Base-by-base conservation (phyloP, 2,329 filamentous ascomycete genomes). In the Neofusicoccum sp. region DNA sequence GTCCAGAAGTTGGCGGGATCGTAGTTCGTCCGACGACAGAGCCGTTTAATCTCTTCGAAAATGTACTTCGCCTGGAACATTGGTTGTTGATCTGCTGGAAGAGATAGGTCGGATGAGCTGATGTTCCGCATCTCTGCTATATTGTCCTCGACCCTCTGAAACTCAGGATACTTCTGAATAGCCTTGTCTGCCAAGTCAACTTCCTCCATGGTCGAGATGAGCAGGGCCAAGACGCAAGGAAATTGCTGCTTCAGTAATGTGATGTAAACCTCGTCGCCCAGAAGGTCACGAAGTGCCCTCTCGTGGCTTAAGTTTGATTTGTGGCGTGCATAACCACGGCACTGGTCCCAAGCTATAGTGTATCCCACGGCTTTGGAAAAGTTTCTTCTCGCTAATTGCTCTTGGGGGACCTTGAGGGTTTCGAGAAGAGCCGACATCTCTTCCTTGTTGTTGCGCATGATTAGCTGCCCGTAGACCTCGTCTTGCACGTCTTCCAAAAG, bases 291-390 rank as follows among this genome's bases (percentile, higher is more conserved):
- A 3, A 97, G 78, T 5, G 57, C 36, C 6, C 8, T 49, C 68
- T 93, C 89, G 3, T 86, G 86, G 51, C 81, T 85, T 7, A 79
- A 73, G 14, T 79, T 73, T 47, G 73, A 76, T 57, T 80, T 72
- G 59, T 71, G 67, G 6, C 71, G 66, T 47, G 67, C 66, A 16
- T 60, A 69, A 6, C 71, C 71, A 62, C 33, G 30, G 28, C 36
- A 43, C 20, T 58, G 54, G 69, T 93, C 90, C 70, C 89, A 86
- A 3, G 90, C 88, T 66, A 96, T 87, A 61, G 89, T 87, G 71
- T 98, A 99, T 4, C 92, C 91, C 65, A 92, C 83, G 3, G 87
- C 84, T 70, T 89, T 95, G 34, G 88, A 83, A 68, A 98, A 97
- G 16, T 88, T 89, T 28, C 78, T 75, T 31, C 82, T 78, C 12